Percentiles rank a stretch among this genome's conserved stretches.
phyloP scores from a whole-genome alignment of 192 early-diverging fungal genomes.

The Backusella circina region DNA sequence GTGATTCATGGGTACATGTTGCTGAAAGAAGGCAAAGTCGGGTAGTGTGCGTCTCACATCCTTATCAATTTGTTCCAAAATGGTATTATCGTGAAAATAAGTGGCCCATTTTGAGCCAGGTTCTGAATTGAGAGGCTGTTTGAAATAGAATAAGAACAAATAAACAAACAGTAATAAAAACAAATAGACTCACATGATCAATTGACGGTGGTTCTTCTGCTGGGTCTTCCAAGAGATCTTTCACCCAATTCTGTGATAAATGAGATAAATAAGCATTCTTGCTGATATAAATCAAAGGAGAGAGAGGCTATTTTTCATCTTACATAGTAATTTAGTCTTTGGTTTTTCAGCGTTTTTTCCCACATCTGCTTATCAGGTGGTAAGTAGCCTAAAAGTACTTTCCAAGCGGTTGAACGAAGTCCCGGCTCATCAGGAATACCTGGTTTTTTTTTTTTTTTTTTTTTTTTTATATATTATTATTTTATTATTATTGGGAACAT shows the following conservation, averaged over 20 bases:
- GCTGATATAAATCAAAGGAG: neutral
- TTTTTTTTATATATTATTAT: neutral
- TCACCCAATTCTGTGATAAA: conserved; percentile 42
- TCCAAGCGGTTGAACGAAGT: conserved; percentile 62
- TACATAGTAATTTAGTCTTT: conserved; percentile 62
- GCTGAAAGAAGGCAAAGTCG: conserved; percentile 72
- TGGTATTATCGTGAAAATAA: conserved; percentile 56
- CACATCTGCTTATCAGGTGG: conserved; percentile 62
- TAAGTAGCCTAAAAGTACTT: conserved; percentile 66
- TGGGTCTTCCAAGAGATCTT: conserved; percentile 59
- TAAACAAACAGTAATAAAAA: conserved; percentile 1
- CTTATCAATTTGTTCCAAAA: conserved; percentile 71
- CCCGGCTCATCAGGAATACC: conserved; percentile 68
- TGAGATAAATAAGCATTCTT: neutral
- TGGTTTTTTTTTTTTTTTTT: conserved; percentile 8
- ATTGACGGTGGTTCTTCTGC: conserved; percentile 37
- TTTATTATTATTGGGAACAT: neutral
- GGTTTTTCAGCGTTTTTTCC: conserved; percentile 38
- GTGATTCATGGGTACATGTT: conserved; percentile 49
- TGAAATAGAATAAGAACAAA: neutral
- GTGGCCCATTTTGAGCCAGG: conserved; percentile 43
- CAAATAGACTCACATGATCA: conserved; percentile 34
- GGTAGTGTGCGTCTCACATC: conserved; percentile 72
- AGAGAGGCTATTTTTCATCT: neutral
- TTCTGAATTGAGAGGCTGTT: conserved; percentile 18